A percentile compares a stretch with the other conserved stretches of the same genome.
These are phyloP conservation scores for Erysimum cheiranthoides DNA, from an alignment of 345 rosid species.

Conservation along the genomic window DNA sequence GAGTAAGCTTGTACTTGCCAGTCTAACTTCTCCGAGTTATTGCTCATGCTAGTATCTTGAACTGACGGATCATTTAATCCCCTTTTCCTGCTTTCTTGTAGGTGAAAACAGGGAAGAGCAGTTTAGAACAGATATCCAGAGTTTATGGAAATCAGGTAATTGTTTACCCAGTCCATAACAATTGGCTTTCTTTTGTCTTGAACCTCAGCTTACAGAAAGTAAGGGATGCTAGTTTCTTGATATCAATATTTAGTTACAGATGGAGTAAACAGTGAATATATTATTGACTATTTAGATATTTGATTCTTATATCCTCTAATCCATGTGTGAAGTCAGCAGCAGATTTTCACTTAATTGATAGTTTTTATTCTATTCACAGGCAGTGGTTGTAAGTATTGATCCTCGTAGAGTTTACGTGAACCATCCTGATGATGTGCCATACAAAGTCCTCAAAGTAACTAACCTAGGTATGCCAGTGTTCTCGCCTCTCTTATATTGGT, in stretches of 20 bases:
- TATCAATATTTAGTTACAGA: conserved; percentile 21
- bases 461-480: conserved; percentile 62
- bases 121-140: conserved; percentile 92
- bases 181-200: not conserved
- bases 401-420: conserved; percentile 85
- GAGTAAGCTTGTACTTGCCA: conserved; percentile 53
- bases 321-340: not conserved
- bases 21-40: not conserved
- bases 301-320: conserved; percentile 2
- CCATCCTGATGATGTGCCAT: conserved; percentile 73
- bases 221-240: conserved; percentile 1
- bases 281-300: conserved; percentile 1
- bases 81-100: conserved; percentile 37
- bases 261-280: conserved; percentile 18
- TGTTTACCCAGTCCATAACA: conserved; percentile 22
- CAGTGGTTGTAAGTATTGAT: conserved; percentile 98
- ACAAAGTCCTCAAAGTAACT: conserved; percentile 65
- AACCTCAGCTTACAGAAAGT: conserved; percentile 7
- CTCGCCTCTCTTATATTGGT: conserved; percentile 19
- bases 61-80: not conserved
- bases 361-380: conserved; percentile 56
- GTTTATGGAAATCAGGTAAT: conserved; percentile 96
- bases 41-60: conserved; percentile 25
- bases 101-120: conserved; percentile 87
- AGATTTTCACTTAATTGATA: conserved; percentile 20